Evolutionary conservation across 2,329 filamentous ascomycete genomes (phyloP).

Genomic region (Aspergillus hiratsukae): DNA sequence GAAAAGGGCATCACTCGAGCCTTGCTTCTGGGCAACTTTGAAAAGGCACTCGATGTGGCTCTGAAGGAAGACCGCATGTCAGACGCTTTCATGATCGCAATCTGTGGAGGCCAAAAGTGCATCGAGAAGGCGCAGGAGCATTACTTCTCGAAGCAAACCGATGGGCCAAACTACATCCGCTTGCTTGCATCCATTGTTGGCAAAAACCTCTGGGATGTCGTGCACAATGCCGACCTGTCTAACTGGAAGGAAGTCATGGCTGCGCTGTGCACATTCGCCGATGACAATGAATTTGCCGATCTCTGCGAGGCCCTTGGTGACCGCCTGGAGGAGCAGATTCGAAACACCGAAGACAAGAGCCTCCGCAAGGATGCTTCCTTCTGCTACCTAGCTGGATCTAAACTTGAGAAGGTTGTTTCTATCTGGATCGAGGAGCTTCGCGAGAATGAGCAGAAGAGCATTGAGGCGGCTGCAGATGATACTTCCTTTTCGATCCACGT

Average conservation of each 20-base stretch:
- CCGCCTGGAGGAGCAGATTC: slow-evolving; percentile 68
- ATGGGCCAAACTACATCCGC: slow-evolving; percentile 85
- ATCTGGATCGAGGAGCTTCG: slow-evolving; percentile 92
- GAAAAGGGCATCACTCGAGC: slow-evolving; percentile 85
- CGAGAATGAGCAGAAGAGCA: slow-evolving; percentile 71
- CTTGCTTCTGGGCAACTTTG: slow-evolving; percentile 84
- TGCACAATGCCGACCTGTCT: slow-evolving; percentile 87
- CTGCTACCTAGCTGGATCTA: slow-evolving; percentile 93
- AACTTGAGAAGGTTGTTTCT: slow-evolving; percentile 91
- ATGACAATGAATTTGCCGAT: slow-evolving; percentile 85
- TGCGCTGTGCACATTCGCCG: slow-evolving; percentile 89
- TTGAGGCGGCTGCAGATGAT: slow-evolving; percentile 65
- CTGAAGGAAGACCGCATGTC: slow-evolving; percentile 85
- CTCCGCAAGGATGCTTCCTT: slow-evolving; percentile 85
- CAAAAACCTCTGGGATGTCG: slow-evolving; percentile 97
- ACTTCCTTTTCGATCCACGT: slow-evolving; percentile 91
- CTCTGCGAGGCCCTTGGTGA: slow-evolving; percentile 94
- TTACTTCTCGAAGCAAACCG: slow-evolving; percentile 78
- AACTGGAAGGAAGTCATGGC: slow-evolving; percentile 99
- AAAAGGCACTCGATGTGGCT: slow-evolving; percentile 82
- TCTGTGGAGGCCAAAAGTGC: slow-evolving; percentile 88
- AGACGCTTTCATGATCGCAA: slow-evolving; percentile 96
- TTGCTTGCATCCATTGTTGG: slow-evolving; percentile 86
- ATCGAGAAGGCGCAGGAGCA: slow-evolving; percentile 90
- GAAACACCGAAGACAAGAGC: slow-evolving; percentile 50